These are phyloP conservation scores for Eutypella sp. DNA, from an alignment of 2,329 filamentous ascomycete genomes.

Conservation along the genomic window DNA sequence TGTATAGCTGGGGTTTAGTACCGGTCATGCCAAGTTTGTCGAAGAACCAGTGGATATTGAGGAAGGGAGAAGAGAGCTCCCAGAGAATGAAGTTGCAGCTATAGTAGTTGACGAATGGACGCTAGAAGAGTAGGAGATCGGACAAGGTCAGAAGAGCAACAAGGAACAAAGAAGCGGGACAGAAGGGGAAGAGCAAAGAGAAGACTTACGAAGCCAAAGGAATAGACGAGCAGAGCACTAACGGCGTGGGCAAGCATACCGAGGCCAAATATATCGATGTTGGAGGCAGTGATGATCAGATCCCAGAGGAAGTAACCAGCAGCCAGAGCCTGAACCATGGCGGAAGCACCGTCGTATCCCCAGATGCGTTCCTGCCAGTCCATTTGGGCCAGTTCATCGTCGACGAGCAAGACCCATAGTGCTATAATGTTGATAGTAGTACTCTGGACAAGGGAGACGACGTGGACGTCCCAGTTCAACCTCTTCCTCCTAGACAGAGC, in stretches of 20 bases:
- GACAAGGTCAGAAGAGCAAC: constrained; percentile 1
- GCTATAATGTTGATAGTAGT: constrained; percentile 65
- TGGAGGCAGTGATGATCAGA: constrained; percentile 60
- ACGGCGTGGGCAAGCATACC: constrained; percentile 74
- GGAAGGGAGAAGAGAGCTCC: constrained; percentile 78
- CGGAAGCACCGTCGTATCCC: constrained; percentile 69
- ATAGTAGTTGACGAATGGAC: constrained; percentile 82
- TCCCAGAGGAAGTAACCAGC: constrained; percentile 85
- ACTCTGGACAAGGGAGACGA: constrained; percentile 78
- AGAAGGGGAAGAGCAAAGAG: not conserved
- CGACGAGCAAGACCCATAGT: constrained; percentile 66
- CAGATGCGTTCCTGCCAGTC: constrained; percentile 64
- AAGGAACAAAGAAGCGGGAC: constrained; percentile 2
- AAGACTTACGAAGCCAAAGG: constrained; percentile 69
- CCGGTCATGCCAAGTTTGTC: constrained; percentile 82
- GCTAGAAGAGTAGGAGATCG: constrained; percentile 39
- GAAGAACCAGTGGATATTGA: constrained; percentile 90
- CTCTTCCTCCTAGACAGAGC: constrained; percentile 57
- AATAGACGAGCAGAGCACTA: constrained; percentile 68
- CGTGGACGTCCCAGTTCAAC: constrained; percentile 81
- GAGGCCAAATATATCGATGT: constrained; percentile 68
- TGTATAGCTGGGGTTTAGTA: constrained; percentile 67
- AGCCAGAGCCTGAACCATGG: constrained; percentile 71
- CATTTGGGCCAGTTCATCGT: constrained; percentile 64
- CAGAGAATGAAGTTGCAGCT: constrained; percentile 77